phyloP scores from a whole-genome alignment of 495 filamentous ascomycete species.

The Tuber umbilicatum region DNA sequence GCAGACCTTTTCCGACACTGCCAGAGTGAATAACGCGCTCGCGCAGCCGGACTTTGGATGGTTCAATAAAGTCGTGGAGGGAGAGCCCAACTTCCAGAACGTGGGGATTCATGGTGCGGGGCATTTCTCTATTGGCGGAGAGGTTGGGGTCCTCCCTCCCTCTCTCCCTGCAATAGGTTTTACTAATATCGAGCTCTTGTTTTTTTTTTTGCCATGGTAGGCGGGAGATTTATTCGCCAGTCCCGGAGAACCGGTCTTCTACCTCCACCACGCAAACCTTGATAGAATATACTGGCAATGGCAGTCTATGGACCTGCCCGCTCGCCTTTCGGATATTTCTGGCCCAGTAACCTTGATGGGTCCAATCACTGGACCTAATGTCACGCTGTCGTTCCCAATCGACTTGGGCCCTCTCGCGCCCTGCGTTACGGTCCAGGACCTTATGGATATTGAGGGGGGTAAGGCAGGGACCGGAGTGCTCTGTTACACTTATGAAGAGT shows the following conservation, averaged over 20 bases:
- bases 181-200: background rate
- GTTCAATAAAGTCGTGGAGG: slow-evolving; percentile 42
- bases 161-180: background rate
- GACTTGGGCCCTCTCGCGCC: slow-evolving; percentile 37
- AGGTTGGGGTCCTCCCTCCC: slow-evolving; percentile 2
- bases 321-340: slow-evolving; percentile 40
- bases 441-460: slow-evolving; percentile 32
- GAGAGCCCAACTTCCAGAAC: slow-evolving; percentile 48
- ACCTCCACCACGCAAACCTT: slow-evolving; percentile 56
- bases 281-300: slow-evolving; percentile 54
- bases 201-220: background rate
- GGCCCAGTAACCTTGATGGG: slow-evolving; percentile 28
- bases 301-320: slow-evolving; percentile 31
- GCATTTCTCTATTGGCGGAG: slow-evolving; percentile 56
- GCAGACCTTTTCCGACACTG: slow-evolving; percentile 28
- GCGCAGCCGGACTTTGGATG: slow-evolving; percentile 25
- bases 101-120: slow-evolving; percentile 61
- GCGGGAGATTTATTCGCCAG: slow-evolving; percentile 41
- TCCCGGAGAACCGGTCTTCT: slow-evolving; percentile 50
- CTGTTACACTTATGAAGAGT: slow-evolving; percentile 25
- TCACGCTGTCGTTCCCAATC: slow-evolving; percentile 44
- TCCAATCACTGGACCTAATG: slow-evolving; percentile 44
- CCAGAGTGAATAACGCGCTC: slow-evolving; percentile 22
- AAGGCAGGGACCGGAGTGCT: slow-evolving; percentile 10
- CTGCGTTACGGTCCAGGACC: slow-evolving; percentile 9